Conservation (phyloP, 768 basidiomycete species). For the Boletus edulis region DNA sequence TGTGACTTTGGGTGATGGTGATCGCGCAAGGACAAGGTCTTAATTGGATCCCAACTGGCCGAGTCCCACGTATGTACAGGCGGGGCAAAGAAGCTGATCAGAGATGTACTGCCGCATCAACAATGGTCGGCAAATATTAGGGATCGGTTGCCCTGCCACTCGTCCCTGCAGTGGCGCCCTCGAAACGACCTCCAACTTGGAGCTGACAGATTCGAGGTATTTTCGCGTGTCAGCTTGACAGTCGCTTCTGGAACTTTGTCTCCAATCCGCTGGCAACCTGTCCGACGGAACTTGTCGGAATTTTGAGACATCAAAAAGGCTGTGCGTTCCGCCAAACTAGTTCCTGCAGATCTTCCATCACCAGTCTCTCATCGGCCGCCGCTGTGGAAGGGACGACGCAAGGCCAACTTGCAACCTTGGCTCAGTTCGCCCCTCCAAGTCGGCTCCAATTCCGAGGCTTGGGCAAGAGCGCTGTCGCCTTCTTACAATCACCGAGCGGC, state of each 20-base stretch:
- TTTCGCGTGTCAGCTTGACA: not conserved
- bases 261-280: too few relatives aligned
- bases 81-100: slow-evolving; percentile 35
- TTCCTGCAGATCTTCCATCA: slow-evolving; percentile 15
- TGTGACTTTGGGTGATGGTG: slow-evolving; percentile 12
- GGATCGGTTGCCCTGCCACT: too few relatives aligned
- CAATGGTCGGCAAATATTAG: slow-evolving; percentile 18
- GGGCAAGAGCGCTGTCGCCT: slow-evolving; percentile 1
- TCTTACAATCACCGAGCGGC: slow-evolving; percentile 14
- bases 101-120: slow-evolving; percentile 28
- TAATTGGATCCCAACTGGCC: slow-evolving; percentile 29
- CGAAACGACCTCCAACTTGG: too few relatives aligned
- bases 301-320: slow-evolving; percentile 14
- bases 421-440: not conserved
- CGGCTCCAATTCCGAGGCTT: not conserved
- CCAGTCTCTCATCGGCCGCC: too few relatives aligned
- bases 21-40: slow-evolving; percentile 21
- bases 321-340: not conserved
- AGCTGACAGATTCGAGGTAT: too few relatives aligned
- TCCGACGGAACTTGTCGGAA: not conserved
- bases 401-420: not conserved
- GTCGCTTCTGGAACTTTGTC: too few relatives aligned
- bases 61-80: slow-evolving; percentile 38
- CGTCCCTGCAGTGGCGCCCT: too few relatives aligned
- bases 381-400: too few relatives aligned